phyloP scores from a whole-genome alignment of 148 eudicot genomes.

The Spergularia bocconei region DNA sequence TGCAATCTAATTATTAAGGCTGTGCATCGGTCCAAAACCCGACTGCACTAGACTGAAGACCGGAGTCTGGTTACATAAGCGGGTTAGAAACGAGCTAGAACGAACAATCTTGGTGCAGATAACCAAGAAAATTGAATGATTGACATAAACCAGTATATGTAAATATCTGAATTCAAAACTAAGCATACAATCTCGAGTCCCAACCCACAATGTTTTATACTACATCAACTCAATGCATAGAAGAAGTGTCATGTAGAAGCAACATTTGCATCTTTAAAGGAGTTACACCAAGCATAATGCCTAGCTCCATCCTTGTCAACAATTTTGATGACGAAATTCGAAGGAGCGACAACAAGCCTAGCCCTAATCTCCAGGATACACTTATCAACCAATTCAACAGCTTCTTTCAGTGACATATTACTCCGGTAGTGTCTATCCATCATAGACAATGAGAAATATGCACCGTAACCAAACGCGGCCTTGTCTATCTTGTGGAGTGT shows the following conservation, averaged over 20 bases:
- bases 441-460: slow-evolving; percentile 77
- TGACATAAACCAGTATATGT: no score
- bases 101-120: no score
- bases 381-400: slow-evolving; percentile 69
- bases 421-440: slow-evolving; percentile 77
- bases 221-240: neutral
- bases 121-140: no score
- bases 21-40: no score
- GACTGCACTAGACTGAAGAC: no score
- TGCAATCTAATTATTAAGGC: no score
- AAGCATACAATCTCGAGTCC: no score
- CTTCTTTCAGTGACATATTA: slow-evolving; percentile 74
- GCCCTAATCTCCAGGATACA: slow-evolving; percentile 68
- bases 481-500: slow-evolving; percentile 82
- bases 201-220: no score
- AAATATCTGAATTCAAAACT: no score
- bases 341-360: slow-evolving; percentile 83
- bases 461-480: slow-evolving; percentile 88
- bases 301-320: slow-evolving; percentile 82
- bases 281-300: slow-evolving; percentile 69
- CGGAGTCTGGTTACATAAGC: no score
- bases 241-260: slow-evolving; percentile 16
- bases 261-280: slow-evolving; percentile 52
- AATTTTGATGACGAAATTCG: slow-evolving; percentile 81
- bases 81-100: no score